phyloP scores from a whole-genome alignment of 305 asterid species.

The Rubia peregrina region DNA sequence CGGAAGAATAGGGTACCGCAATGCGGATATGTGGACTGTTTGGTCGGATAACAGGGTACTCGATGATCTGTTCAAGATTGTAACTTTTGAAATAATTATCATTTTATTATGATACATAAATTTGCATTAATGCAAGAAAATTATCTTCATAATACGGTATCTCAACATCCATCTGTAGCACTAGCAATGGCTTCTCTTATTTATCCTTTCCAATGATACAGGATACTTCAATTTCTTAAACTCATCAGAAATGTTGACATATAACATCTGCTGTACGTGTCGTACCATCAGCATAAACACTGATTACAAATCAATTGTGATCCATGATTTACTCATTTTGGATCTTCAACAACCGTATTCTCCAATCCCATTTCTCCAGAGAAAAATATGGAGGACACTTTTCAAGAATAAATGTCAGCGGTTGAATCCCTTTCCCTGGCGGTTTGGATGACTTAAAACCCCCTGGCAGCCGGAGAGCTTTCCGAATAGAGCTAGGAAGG shows the following conservation, averaged over 20 bases:
- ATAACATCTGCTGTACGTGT: slow-evolving; percentile 80
- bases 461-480: slow-evolving; percentile 48
- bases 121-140: too few species aligned
- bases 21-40: too few species aligned
- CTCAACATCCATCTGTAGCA: slow-evolving; percentile 64
- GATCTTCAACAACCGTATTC: slow-evolving; percentile 60
- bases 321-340: slow-evolving; percentile 96
- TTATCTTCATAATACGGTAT: too few species aligned
- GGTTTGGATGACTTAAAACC: slow-evolving; percentile 51
- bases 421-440: slow-evolving; percentile 85
- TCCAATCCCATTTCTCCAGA: slow-evolving; percentile 77
- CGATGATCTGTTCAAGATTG: too few species aligned
- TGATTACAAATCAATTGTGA: slow-evolving; percentile 79
- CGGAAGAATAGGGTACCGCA: too few species aligned
- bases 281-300: slow-evolving; percentile 75
- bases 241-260: slow-evolving; percentile 52
- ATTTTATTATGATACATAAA: too few species aligned
- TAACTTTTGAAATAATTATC: too few species aligned
- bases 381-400: slow-evolving; percentile 65
- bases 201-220: slow-evolving; percentile 69
- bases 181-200: slow-evolving; percentile 67
- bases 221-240: slow-evolving; percentile 59
- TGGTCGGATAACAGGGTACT: too few species aligned
- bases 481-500: slow-evolving; percentile 56
- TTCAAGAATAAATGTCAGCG: slow-evolving; percentile 75